These are phyloP conservation scores for Plasmodium cynomolgi DNA, from an alignment of 169 alveolate genomes.

Conservation along the genomic window DNA sequence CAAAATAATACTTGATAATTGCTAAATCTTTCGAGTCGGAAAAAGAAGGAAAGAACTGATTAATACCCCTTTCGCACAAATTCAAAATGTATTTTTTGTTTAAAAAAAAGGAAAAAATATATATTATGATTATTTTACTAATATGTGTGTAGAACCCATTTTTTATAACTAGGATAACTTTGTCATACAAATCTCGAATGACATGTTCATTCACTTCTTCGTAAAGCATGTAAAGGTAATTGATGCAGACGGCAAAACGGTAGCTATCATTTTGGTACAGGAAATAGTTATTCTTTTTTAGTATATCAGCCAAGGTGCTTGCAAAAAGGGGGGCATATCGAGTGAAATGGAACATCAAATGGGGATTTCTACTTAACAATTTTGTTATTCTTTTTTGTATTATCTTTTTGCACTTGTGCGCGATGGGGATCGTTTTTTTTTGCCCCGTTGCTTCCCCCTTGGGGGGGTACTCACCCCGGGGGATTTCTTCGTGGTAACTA, in stretches of 20 bases:
- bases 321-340: constrained; percentile 3
- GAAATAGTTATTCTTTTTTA: constrained; percentile 52
- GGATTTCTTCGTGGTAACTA: not conserved
- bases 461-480: not conserved
- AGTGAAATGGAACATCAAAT: constrained; percentile 20
- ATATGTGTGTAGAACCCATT: constrained; percentile 19
- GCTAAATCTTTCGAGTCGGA: constrained; percentile 40
- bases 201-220: not conserved
- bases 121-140: constrained; percentile 48
- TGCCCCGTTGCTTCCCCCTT: not conserved
- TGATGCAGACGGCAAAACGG: constrained; percentile 11
- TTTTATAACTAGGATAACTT: constrained; percentile 16
- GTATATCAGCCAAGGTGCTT: not conserved
- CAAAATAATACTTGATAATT: constrained; percentile 33
- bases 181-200: constrained; percentile 13
- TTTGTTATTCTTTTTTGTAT: constrained; percentile 18
- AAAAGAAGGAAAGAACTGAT: constrained; percentile 17
- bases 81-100: constrained; percentile 17
- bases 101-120: constrained; percentile 47
- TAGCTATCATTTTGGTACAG: constrained; percentile 28
- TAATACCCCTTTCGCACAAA: constrained; percentile 10
- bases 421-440: not conserved
- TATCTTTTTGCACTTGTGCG: not conserved
- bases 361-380: not conserved
- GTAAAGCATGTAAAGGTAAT: constrained; percentile 18